phyloP scores from a whole-genome alignment of 352 stramenopile genomes.

The Phytophthora boehmeriae region DNA sequence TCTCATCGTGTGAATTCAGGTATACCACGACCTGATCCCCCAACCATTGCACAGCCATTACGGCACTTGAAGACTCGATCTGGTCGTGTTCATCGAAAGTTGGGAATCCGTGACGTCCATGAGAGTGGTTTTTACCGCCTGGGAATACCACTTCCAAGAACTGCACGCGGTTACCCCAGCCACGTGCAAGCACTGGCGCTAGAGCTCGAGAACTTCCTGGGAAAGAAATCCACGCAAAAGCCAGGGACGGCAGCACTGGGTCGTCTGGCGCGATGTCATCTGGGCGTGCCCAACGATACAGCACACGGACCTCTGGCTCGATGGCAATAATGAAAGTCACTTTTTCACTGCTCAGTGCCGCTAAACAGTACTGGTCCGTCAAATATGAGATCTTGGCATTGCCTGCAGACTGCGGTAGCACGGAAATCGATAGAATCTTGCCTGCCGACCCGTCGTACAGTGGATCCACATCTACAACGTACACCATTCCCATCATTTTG shows the following conservation, averaged over 20 bases:
- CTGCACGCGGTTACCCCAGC: slow-evolving; percentile 94
- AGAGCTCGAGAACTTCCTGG: slow-evolving; percentile 81
- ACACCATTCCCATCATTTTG: slow-evolving; percentile 95
- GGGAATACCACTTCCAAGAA: slow-evolving; percentile 91
- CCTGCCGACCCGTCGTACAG: slow-evolving; percentile 95
- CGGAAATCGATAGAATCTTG: slow-evolving; percentile 84
- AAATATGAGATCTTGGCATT: slow-evolving; percentile 88
- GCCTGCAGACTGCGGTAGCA: slow-evolving; percentile 76
- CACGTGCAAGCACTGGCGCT: slow-evolving; percentile 91
- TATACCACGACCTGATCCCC: slow-evolving; percentile 96
- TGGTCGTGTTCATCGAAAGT: slow-evolving; percentile 95
- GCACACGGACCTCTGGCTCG: slow-evolving; percentile 93
- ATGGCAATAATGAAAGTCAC: slow-evolving; percentile 97
- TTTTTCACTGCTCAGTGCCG: slow-evolving; percentile 87
- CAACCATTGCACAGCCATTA: slow-evolving; percentile 96
- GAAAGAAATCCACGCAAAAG: slow-evolving; percentile 94
- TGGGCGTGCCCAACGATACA: slow-evolving; percentile 93
- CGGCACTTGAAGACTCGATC: slow-evolving; percentile 86
- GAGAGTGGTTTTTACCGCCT: slow-evolving; percentile 70
- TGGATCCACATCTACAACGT: slow-evolving; percentile 94
- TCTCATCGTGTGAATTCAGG: slow-evolving; percentile 94
- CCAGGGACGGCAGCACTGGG: slow-evolving; percentile 92
- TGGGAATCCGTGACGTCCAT: slow-evolving; percentile 90
- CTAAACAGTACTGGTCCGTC: slow-evolving; percentile 86
- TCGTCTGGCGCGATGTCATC: slow-evolving; percentile 70